phyloP scores from a whole-genome alignment of 2,329 filamentous ascomycete genomes.

The Metarhizium album region DNA sequence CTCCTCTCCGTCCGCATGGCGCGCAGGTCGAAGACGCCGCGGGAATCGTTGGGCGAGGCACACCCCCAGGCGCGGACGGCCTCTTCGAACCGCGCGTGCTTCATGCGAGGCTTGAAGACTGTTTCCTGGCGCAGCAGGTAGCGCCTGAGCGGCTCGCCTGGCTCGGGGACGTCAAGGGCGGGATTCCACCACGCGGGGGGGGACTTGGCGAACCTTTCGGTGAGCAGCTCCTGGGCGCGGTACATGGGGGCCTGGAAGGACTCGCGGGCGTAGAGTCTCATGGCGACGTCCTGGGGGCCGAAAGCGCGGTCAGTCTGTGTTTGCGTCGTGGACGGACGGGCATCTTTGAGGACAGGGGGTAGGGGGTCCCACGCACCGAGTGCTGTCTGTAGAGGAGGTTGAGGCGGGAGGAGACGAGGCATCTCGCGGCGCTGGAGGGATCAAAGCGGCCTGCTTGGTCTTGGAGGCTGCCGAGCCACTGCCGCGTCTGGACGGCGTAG shows the following conservation, averaged over 20 bases:
- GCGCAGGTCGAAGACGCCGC: not conserved
- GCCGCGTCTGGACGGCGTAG: not conserved
- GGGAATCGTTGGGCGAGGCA: not conserved
- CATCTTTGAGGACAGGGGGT: not conserved
- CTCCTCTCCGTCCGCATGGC: not conserved
- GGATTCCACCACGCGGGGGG: not conserved
- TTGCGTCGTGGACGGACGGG: not conserved
- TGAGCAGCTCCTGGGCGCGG: not conserved
- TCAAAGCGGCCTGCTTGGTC: not conserved
- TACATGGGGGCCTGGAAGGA: not conserved
- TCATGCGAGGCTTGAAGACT: not conserved
- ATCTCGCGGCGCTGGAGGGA: not conserved
- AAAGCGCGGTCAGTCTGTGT: no score
- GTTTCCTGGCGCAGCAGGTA: not conserved
- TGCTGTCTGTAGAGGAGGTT: not conserved
- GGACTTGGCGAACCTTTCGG: not conserved
- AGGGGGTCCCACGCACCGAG: not conserved
- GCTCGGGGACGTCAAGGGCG: not conserved
- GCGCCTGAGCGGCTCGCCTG: not conserved
- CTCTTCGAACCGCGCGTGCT: not conserved
- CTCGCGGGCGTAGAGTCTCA: not conserved
- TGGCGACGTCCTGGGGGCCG: not conserved
- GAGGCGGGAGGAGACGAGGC: not conserved
- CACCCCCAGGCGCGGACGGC: not conserved
- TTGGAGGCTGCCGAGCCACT: not conserved